Base-by-base conservation (phyloP, 1,284 basidiomycete genomes). In the Melanopsichium pennsylvanicum region DNA sequence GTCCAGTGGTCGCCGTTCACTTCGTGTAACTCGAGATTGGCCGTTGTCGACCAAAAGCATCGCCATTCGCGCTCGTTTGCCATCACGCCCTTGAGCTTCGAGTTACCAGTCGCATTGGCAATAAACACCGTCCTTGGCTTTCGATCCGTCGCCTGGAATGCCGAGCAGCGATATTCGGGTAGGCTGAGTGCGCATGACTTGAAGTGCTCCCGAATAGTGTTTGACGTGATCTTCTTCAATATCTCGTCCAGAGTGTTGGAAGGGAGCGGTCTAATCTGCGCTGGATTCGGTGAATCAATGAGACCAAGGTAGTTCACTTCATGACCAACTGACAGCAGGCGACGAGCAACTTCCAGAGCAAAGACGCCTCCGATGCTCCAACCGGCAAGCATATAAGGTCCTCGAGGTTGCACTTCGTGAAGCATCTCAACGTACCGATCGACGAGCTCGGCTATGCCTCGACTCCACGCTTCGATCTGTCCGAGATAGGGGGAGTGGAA, bases 351-450 rank as follows among this genome's bases (percentile, higher is more conserved):
- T 42, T 70, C 56, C 9, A 70, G 48, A 0, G 61, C 67, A 38
- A 70, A 47, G 21, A 70, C 29, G n/a, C 67, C 67, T 41, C 67
- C 67, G 29, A 70, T 70, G 48, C 67, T 70, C 67, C 67, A 70
- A 11, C 67, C 67, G 9, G 46, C 67, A 2, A 70, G 44, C 26
- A 43, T 46, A 42, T 59, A 64, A 8, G 67, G 67, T 19, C 56
- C 61, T 21, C 21, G 40, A 6, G 36, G 34, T 35, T 64, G 67
- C 2, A 57, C 55, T 4, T 31, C 32, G 44, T 37, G 18, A 12
- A 70, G 50, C 36, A 59, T 50, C 39, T 64, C 56, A 29, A 60
- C 40, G 41, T 52, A 70, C 4, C 42, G 43, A 29, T 64, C 57
- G 22, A 70, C 48, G 26, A 70, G 35, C n/a, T 70, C 55, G 12